Evolutionary conservation across 2,329 filamentous ascomycete genomes (phyloP).

Genomic region (Aspergillus sclerotialis): DNA sequence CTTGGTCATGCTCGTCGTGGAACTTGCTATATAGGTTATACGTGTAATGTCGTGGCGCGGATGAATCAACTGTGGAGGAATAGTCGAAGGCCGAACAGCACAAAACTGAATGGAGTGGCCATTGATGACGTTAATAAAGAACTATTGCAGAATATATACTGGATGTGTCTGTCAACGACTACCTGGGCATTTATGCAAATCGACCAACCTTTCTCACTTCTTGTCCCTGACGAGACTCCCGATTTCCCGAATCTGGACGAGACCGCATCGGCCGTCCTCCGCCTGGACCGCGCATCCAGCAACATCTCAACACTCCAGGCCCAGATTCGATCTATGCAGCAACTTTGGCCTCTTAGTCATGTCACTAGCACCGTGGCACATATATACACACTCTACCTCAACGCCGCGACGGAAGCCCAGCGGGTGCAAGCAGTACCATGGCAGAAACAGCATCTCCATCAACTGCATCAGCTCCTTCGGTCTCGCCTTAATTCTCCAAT

Average conservation of each 20-base stretch:
- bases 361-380: no score
- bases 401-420: no score
- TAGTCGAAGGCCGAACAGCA: constrained; percentile 19
- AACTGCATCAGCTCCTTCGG: no score
- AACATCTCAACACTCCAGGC: no score
- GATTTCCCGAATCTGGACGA: constrained; percentile 15
- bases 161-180: constrained; percentile 33
- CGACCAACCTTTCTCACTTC: constrained; percentile 15
- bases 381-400: no score
- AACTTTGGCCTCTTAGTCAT: no score
- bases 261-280: constrained; percentile 9
- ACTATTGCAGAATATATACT: constrained; percentile 33
- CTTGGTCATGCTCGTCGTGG: no score
- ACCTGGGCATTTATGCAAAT: constrained; percentile 35
- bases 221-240: constrained; percentile 8
- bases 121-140: constrained; percentile 37
- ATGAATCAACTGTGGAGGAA: constrained; percentile 24
- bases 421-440: no score
- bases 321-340: no score
- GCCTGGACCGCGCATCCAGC: constrained; percentile 10
- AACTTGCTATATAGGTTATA: constrained; percentile 30
- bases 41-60: constrained; percentile 23
- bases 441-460: no score
- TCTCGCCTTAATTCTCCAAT: no score
- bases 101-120: constrained; percentile 36